These are phyloP conservation scores for Amanita brunnescens DNA, from an alignment of 768 basidiomycete genomes.

Conservation along the genomic window DNA sequence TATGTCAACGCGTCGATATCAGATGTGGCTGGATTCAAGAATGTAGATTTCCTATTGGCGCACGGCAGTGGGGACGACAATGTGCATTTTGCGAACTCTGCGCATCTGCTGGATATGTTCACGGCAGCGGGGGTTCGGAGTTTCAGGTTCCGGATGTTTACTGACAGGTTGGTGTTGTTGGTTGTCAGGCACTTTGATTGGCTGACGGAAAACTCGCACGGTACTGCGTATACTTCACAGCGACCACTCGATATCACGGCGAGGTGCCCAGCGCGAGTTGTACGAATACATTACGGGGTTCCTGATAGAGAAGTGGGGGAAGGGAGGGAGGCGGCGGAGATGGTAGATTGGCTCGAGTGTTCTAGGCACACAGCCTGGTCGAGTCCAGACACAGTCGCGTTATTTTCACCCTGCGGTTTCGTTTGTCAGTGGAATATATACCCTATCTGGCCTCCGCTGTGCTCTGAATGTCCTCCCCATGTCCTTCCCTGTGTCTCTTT, in stretches of 20 bases:
- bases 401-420: neutral
- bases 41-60: conserved; percentile 74
- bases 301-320: conserved; percentile 90
- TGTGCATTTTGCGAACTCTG: conserved; percentile 89
- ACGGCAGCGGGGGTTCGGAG: conserved; percentile 64
- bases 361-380: conserved; percentile 13
- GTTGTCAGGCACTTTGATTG: conserved; percentile 12
- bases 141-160: conserved; percentile 92
- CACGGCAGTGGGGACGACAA: conserved; percentile 97
- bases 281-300: conserved; percentile 82
- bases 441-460: conserved; percentile 1
- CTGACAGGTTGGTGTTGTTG: conserved; percentile 70
- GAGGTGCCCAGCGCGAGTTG: conserved; percentile 79
- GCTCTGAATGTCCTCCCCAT: conserved; percentile 12
- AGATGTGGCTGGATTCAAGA: conserved; percentile 78
- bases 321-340: conserved; percentile 57
- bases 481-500: conserved; percentile 20
- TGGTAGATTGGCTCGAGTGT: conserved; percentile 29
- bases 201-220: conserved; percentile 7
- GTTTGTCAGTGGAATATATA: neutral
- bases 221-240: conserved; percentile 27
- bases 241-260: conserved; percentile 66
- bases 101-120: conserved; percentile 89
- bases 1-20: conserved; percentile 86
- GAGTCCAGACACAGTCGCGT: conserved; percentile 11